Evolutionary conservation across 352 stramenopile genomes (phyloP).

Genomic region (Globisporangium canariense): DNA sequence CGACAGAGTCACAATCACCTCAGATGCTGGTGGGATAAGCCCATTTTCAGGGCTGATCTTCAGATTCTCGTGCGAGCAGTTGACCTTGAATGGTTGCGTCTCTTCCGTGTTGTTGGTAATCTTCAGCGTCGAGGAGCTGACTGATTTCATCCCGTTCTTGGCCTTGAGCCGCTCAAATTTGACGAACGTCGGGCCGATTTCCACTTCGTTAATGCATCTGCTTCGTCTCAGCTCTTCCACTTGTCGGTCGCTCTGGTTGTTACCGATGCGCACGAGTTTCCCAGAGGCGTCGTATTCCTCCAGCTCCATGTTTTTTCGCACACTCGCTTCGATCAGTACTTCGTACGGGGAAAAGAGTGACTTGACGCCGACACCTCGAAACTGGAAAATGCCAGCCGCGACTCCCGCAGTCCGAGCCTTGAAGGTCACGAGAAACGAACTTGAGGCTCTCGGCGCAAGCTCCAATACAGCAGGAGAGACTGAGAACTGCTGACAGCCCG

Average conservation of each 20-base stretch:
- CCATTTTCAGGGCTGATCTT: conserved; percentile 38
- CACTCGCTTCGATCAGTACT: conserved; percentile 81
- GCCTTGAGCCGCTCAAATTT: conserved; percentile 37
- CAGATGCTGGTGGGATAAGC: conserved; percentile 40
- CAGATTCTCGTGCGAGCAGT: conserved; percentile 53
- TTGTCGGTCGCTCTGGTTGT: conserved; percentile 4
- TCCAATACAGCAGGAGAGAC: conserved; percentile 76
- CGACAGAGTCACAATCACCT: conserved; percentile 40
- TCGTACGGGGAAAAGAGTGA: conserved; percentile 71
- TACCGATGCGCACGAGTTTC: not conserved
- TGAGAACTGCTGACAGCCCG: conserved; percentile 81
- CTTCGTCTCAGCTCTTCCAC: conserved; percentile 52
- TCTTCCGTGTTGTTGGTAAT: conserved; percentile 60
- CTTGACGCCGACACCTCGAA: conserved; percentile 64
- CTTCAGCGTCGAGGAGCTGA: conserved; percentile 33
- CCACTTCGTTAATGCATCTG: conserved; percentile 38
- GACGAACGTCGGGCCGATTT: conserved; percentile 60
- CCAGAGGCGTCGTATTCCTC: conserved; percentile 13
- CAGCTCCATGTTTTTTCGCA: conserved; percentile 38
- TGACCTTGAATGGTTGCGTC: conserved; percentile 47
- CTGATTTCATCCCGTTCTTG: conserved; percentile 22
- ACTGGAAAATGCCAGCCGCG: conserved; percentile 84
- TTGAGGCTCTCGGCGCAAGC: conserved; percentile 50
- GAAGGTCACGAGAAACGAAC: conserved; percentile 70
- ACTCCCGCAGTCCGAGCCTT: conserved; percentile 50